A percentile compares a stretch with the other conserved stretches of the same genome.
Evolutionary conservation across 106 monocot species (phyloP).

Genomic region (Vanilla planifolia): DNA sequence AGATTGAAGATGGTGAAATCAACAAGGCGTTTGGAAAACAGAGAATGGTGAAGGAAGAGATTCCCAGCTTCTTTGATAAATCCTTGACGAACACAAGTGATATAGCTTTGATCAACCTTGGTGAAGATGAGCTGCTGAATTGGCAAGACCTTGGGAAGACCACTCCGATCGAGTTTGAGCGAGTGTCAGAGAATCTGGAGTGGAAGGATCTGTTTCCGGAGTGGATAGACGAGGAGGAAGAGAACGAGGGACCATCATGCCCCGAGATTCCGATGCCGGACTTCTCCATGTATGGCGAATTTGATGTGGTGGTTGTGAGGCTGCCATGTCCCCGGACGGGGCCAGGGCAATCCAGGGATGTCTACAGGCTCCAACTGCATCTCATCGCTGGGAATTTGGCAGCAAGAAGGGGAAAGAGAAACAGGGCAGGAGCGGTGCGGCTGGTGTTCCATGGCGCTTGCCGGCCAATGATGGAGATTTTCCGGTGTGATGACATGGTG

Average conservation of each 20-base stretch:
- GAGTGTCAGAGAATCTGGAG: constrained; percentile 29
- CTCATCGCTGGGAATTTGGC: constrained; percentile 58
- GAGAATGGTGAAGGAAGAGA: constrained; percentile 8
- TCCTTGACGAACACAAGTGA: constrained; percentile 7
- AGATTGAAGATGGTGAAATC: constrained; percentile 12
- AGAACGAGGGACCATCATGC: constrained; percentile 47
- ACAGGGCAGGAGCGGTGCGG: constrained; percentile 35
- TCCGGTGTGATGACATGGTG: constrained; percentile 69
- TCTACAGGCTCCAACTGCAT: constrained; percentile 67
- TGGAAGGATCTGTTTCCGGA: constrained; percentile 91
- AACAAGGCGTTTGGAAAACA: constrained; percentile 16
- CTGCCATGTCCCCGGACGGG: constrained; percentile 52
- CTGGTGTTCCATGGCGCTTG: constrained; percentile 49
- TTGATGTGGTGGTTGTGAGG: constrained; percentile 63
- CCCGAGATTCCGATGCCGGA: constrained; percentile 87
- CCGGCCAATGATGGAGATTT: constrained; percentile 83
- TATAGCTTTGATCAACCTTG: constrained; percentile 55
- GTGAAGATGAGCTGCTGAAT: constrained; percentile 12
- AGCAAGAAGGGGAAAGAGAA: constrained; percentile 35
- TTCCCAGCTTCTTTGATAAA: constrained; percentile 20
- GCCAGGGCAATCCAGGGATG: constrained; percentile 50
- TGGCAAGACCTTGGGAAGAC: constrained; percentile 14
- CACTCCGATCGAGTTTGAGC: constrained; percentile 36
- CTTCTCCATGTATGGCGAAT: constrained; percentile 28
- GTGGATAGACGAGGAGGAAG: constrained; percentile 89